Evolutionary conservation across 1,139 yeast genomes (phyloP).

Genomic region (Kluyveromyces marxianus): DNA sequence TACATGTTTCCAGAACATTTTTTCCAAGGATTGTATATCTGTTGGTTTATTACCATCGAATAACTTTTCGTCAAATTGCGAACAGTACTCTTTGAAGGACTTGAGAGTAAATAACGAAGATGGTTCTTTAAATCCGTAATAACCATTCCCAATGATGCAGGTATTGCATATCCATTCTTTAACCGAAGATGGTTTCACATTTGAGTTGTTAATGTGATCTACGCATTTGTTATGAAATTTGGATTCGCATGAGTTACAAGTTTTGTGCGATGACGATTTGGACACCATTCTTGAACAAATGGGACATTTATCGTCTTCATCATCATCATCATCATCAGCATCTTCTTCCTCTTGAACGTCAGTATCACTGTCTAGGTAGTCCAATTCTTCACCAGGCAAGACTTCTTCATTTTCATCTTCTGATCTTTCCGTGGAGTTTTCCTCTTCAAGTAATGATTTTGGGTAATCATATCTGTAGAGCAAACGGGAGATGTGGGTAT

Average conservation of each 20-base stretch:
- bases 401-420: background rate
- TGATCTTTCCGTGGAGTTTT: conserved; percentile 2
- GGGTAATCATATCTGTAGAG: conserved; percentile 25
- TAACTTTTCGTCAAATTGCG: conserved; percentile 39
- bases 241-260: conserved; percentile 70
- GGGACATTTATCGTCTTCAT: conserved; percentile 39
- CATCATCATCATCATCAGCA: conserved; percentile 32
- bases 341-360: conserved; percentile 29
- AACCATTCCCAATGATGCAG: conserved; percentile 81
- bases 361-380: conserved; percentile 1
- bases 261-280: conserved; percentile 40
- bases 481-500: conserved; percentile 10
- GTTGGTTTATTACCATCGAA: conserved; percentile 29
- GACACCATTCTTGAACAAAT: conserved; percentile 38
- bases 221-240: conserved; percentile 63
- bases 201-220: conserved; percentile 5
- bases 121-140: conserved; percentile 81
- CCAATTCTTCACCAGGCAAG: background rate
- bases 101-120: conserved; percentile 47
- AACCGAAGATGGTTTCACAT: conserved; percentile 34
- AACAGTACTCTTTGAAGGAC: conserved; percentile 55
- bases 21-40: conserved; percentile 40
- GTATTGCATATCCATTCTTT: conserved; percentile 77
- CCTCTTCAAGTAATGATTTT: conserved; percentile 24
- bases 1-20: conserved; percentile 49